Conservation (phyloP, 106 monocot species). For the Amphibolis antarctica region DNA sequence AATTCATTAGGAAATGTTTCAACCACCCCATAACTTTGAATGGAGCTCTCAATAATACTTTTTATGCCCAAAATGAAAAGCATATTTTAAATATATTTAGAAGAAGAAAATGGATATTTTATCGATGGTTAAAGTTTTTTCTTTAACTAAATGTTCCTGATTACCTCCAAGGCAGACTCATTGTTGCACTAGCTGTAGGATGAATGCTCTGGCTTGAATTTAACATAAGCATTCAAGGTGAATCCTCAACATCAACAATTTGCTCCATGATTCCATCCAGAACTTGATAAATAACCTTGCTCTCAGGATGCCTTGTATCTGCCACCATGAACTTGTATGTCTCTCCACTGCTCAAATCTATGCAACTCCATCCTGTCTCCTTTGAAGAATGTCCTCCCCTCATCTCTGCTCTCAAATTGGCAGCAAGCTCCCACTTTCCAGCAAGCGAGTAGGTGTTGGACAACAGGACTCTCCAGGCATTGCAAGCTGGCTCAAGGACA, state of each 20-base stretch:
- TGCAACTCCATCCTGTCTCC: constrained; percentile 37
- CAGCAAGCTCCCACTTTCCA: constrained; percentile 15
- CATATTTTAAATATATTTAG: too few relatives aligned
- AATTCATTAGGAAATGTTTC: too few relatives aligned
- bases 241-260: constrained; percentile 16
- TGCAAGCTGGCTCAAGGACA: constrained; percentile 35
- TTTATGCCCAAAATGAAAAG: too few relatives aligned
- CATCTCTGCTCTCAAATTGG: constrained; percentile 34
- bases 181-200: too few relatives aligned
- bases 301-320: constrained; percentile 34
- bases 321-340: constrained; percentile 28
- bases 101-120: too few relatives aligned
- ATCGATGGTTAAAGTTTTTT: too few relatives aligned
- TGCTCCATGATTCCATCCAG: constrained; percentile 10
- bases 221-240: too few relatives aligned
- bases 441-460: constrained; percentile 42
- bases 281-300: constrained; percentile 28
- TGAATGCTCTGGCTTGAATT: too few relatives aligned
- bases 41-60: too few relatives aligned
- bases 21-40: too few relatives aligned
- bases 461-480: constrained; percentile 36
- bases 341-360: constrained; percentile 24
- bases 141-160: too few relatives aligned
- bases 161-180: too few relatives aligned
- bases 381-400: constrained; percentile 27